These are phyloP conservation scores for Cladosporium sp. DNA, from an alignment of 2,329 filamentous ascomycete genomes.

Conservation along the genomic window DNA sequence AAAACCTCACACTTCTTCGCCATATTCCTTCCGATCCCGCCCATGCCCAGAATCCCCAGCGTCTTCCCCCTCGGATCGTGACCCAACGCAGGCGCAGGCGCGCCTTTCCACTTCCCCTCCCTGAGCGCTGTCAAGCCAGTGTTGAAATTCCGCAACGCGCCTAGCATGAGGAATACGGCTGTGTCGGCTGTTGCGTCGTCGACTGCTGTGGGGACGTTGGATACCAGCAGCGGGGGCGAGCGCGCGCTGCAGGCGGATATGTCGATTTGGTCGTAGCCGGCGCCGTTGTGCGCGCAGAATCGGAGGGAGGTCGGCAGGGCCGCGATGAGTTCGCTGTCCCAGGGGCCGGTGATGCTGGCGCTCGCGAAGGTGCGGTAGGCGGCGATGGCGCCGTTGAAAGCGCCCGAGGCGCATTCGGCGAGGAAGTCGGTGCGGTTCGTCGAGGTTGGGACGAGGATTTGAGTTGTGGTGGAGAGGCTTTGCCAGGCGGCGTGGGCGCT, in stretches of 20 bases:
- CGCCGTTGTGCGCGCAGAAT: conserved; percentile 50
- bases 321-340: conserved; percentile 67
- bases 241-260: conserved; percentile 65
- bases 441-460: conserved; percentile 60
- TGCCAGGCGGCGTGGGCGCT: conserved; percentile 65
- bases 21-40: conserved; percentile 75
- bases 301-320: conserved; percentile 37
- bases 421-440: conserved; percentile 65
- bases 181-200: conserved; percentile 81
- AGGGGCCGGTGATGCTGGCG: conserved; percentile 58
- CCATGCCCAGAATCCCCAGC: conserved; percentile 80
- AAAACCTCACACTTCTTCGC: conserved; percentile 71
- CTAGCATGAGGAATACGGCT: conserved; percentile 76
- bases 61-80: conserved; percentile 73
- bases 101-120: conserved; percentile 63
- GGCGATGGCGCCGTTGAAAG: conserved; percentile 61
- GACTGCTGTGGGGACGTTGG: conserved; percentile 76
- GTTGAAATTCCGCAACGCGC: conserved; percentile 71
- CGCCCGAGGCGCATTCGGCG: conserved; percentile 60
- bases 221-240: conserved; percentile 59
- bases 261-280: conserved; percentile 83
- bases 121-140: conserved; percentile 62
- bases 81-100: conserved; percentile 51
- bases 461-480: conserved; percentile 57
- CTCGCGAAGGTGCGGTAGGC: conserved; percentile 70